These are phyloP conservation scores for Saposhnikovia divaricata DNA, from an alignment of 129 eudicot species.

Conservation along the genomic window DNA sequence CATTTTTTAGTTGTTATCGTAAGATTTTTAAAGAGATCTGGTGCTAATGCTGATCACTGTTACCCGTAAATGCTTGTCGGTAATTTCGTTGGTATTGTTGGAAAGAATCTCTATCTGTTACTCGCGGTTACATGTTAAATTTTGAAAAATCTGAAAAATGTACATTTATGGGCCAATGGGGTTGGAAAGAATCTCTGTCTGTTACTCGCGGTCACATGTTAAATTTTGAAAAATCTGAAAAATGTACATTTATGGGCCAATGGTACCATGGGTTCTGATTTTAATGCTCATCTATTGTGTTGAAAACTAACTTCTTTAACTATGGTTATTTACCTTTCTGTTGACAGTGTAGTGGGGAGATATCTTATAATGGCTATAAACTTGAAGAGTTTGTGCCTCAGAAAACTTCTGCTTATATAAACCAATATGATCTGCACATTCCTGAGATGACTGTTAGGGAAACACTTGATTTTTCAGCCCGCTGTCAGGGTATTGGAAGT, in stretches of 20 bases:
- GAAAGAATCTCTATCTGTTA: neutral
- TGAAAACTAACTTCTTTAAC: neutral
- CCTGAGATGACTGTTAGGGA: constrained; percentile 51
- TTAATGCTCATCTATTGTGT: neutral
- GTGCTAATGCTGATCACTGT: neutral
- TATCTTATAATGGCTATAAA: constrained; percentile 37
- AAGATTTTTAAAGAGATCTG: neutral
- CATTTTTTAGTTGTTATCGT: no score
- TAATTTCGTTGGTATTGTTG: neutral
- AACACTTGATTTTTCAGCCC: constrained; percentile 42
- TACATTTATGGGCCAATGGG: neutral
- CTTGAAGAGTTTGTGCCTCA: constrained; percentile 44
- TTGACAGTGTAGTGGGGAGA: constrained; percentile 35
- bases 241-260: neutral
- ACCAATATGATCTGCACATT: constrained; percentile 41
- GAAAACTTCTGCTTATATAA: constrained; percentile 37
- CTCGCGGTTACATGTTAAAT: neutral
- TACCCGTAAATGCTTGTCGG: neutral
- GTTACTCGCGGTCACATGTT: neutral
- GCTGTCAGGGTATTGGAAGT: constrained; percentile 42
- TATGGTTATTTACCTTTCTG: neutral
- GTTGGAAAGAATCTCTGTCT: neutral
- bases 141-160: no score
- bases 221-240: no score
- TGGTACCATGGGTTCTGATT: neutral